Evolutionary conservation across 257 asterid species (phyloP).

Genomic region (Cordia subcordata): DNA sequence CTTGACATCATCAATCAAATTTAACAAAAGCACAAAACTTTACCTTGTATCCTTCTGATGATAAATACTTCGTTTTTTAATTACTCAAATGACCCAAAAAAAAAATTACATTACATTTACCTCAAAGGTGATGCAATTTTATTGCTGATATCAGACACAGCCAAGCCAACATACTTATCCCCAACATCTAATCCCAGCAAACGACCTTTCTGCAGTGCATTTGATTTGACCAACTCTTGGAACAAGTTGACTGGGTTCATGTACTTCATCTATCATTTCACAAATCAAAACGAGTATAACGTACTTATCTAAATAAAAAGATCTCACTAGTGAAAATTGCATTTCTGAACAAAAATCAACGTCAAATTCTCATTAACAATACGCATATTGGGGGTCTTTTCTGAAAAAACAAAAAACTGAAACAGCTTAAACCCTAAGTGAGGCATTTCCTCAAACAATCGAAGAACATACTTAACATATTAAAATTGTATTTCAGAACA

Average conservation of each 20-base stretch:
- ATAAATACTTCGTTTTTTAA: not conserved
- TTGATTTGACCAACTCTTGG: slow-evolving; percentile 54
- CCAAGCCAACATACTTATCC: slow-evolving; percentile 79
- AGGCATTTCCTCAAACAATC: too few relatives aligned
- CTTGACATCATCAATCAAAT: slow-evolving; percentile 12
- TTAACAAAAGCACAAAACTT: not conserved
- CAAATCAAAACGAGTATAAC: not conserved
- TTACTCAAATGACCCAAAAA: not conserved
- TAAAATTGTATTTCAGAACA: too few relatives aligned
- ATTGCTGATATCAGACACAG: slow-evolving; percentile 63
- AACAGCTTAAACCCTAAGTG: too few relatives aligned
- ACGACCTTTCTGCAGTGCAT: slow-evolving; percentile 32
- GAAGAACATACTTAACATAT: too few relatives aligned
- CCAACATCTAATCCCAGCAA: slow-evolving; percentile 94
- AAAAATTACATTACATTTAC: slow-evolving; percentile 24
- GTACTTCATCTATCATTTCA: slow-evolving; percentile 52
- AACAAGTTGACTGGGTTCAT: slow-evolving; percentile 54
- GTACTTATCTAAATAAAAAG: too few relatives aligned
- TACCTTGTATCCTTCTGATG: not conserved
- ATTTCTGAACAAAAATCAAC: too few relatives aligned
- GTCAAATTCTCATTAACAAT: too few relatives aligned
- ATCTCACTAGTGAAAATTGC: too few relatives aligned
- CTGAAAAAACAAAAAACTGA: too few relatives aligned
- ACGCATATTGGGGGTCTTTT: too few relatives aligned
- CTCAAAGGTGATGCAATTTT: slow-evolving; percentile 72